Evolutionary conservation across 768 basidiomycete genomes (phyloP), one percentile per base, ranked within the genome.

Genomic region (Naganishia vishniacii): DNA sequence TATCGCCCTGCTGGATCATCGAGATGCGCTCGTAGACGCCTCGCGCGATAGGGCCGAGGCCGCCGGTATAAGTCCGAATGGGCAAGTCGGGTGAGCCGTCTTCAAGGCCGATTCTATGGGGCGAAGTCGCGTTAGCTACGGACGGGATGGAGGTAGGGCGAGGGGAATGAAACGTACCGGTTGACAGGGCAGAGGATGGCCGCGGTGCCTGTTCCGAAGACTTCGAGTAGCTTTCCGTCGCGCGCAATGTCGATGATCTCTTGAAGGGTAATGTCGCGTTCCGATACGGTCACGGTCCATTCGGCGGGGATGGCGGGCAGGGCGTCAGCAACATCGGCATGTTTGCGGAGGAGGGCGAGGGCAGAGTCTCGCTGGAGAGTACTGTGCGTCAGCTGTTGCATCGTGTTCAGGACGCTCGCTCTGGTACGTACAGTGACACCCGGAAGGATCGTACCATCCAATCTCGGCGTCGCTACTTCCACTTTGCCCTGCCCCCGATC

Each of bases 141-240:
- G 20, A 1, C 4, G 23, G 5, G 18, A 31, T 13, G 26, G 20
- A 31, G n/a, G 9, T 25, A 7, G 37, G 20, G 6, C 20, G 13
- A 8, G n/a, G 23, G 11, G 34, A 28, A 16, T 23, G 8, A 11
- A 18, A 66, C 65, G 26, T 44, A 66, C 65, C 61, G 45, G 28
- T 56, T 62, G 48, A 67, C 59, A 20, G 66, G 66, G 32, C 51
- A 51, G 18, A 67, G 18, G 32, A 63, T 56, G 18, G 66, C 66
- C 20, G 66, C 66, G 13, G 66, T 67, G 0, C 66, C 66, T 25
- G 66, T 63, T 4, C 66, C 61, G 44, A 67, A 67, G 6, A 48
- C 62, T 31, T 67, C 66, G n/a, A 67, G 58, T 12, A 67, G 37
- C 29, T 67, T 53, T 4, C 66, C 58, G 29, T 32, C 48, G 15